phyloP scores from a whole-genome alignment of 371 early-diverging fungal species.

The Coemansia sp. region DNA sequence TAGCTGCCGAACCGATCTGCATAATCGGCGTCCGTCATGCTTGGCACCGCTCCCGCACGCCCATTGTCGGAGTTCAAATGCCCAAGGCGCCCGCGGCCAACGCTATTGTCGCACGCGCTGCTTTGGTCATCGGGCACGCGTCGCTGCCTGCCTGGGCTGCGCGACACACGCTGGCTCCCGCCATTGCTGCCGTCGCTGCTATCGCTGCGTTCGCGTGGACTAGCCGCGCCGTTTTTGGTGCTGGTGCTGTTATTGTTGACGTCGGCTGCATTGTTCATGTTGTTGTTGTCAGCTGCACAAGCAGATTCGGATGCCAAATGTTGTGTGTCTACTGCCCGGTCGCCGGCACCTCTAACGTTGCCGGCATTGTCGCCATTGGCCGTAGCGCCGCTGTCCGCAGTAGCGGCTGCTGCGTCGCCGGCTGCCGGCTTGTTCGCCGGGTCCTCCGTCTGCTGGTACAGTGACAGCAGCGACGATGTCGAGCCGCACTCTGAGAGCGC shows the following conservation, averaged over 20 bases:
- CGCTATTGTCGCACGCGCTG: slow-evolving; percentile 7
- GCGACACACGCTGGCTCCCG: neutral
- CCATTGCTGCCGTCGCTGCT: slow-evolving; percentile 5
- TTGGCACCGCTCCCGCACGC: slow-evolving; percentile 5
- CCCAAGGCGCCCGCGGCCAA: neutral
- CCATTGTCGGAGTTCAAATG: slow-evolving; percentile 9
- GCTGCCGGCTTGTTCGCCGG: neutral
- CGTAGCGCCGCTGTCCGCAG: slow-evolving; percentile 3
- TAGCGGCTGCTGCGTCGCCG: neutral
- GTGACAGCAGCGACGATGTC: slow-evolving; percentile 9
- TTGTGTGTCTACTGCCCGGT: slow-evolving; percentile 11
- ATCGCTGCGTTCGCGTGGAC: neutral
- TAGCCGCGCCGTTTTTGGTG: slow-evolving; percentile 4
- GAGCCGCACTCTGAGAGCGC: slow-evolving; percentile 3
- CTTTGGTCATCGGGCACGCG: neutral
- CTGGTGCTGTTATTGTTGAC: slow-evolving; percentile 14
- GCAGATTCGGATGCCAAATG: neutral
- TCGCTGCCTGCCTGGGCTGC: slow-evolving; percentile 2
- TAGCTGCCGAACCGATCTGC: slow-evolving; percentile 32
- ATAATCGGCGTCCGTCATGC: slow-evolving; percentile 20
- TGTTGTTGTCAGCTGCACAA: slow-evolving; percentile 5
- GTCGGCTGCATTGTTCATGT: slow-evolving; percentile 7
- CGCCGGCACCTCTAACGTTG: slow-evolving; percentile 17
- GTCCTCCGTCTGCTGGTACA: slow-evolving; percentile 6
- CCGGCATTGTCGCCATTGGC: neutral